These are phyloP conservation scores for Ascoidea rubescens DNA, from an alignment of 805 yeast species.

Conservation along the genomic window DNA sequence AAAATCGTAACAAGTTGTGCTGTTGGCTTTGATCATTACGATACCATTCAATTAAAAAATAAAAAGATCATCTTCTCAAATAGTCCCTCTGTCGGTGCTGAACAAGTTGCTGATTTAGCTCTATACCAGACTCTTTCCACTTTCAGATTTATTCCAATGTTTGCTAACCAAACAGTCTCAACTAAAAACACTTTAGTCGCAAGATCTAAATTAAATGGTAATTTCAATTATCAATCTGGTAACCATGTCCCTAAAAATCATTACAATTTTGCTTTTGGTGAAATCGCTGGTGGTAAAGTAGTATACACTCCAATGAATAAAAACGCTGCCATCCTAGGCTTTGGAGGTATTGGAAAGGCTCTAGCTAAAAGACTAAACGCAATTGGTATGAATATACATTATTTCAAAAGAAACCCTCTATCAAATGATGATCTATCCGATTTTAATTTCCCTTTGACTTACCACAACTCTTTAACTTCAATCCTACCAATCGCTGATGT, in stretches of 20 bases:
- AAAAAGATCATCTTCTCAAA: slow-evolving; percentile 28
- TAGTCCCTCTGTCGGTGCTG: slow-evolving; percentile 31
- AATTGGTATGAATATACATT: slow-evolving; percentile 45
- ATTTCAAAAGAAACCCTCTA: slow-evolving; percentile 33
- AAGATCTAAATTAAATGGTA: slow-evolving; percentile 20
- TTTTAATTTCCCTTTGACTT: slow-evolving; percentile 21
- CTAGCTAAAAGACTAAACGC: slow-evolving; percentile 34
- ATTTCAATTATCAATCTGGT: slow-evolving; percentile 23
- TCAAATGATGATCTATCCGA: slow-evolving; percentile 16
- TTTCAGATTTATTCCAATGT: slow-evolving; percentile 35
- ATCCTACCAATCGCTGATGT: slow-evolving; percentile 30
- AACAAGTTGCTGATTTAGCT: slow-evolving; percentile 53
- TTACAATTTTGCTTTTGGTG: slow-evolving; percentile 25
- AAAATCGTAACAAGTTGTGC: slow-evolving; percentile 39
- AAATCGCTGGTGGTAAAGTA: slow-evolving; percentile 23
- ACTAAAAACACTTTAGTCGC: slow-evolving; percentile 25
- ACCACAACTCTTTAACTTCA: slow-evolving; percentile 21
- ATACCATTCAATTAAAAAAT: slow-evolving; percentile 24
- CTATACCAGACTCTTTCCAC: slow-evolving; percentile 39
- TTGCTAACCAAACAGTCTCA: slow-evolving; percentile 18
- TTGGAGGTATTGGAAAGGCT: slow-evolving; percentile 46
- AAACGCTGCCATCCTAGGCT: slow-evolving; percentile 40
- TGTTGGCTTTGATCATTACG: slow-evolving; percentile 43
- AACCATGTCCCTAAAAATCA: slow-evolving; percentile 17
- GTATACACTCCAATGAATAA: slow-evolving; percentile 34